phyloP scores from a whole-genome alignment of 495 filamentous ascomycete species.

The Aspergillus asperescens region DNA sequence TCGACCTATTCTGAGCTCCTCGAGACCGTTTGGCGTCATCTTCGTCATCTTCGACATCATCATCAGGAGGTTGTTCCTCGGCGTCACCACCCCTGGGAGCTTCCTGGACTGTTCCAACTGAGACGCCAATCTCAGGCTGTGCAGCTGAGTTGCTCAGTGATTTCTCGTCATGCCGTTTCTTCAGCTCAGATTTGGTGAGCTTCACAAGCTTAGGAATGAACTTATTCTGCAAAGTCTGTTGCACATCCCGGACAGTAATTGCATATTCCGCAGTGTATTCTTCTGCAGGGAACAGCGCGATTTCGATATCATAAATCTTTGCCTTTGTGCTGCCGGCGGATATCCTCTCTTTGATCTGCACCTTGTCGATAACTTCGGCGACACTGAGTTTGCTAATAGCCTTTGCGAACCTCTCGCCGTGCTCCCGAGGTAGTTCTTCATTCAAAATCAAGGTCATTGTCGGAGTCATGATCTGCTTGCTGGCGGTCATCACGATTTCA shows the following conservation, averaged over 20 bases:
- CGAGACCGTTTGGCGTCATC: constrained; percentile 83
- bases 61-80: constrained; percentile 61
- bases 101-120: constrained; percentile 64
- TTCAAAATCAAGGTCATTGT: constrained; percentile 83
- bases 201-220: constrained; percentile 66
- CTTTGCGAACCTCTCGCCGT: constrained; percentile 81
- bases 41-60: constrained; percentile 70
- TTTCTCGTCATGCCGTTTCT: constrained; percentile 65
- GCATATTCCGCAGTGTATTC: constrained; percentile 85
- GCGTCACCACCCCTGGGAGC: constrained; percentile 45
- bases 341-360: constrained; percentile 69
- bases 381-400: constrained; percentile 84
- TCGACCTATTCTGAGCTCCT: constrained; percentile 63
- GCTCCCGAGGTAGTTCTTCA: constrained; percentile 60
- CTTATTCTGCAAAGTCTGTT: constrained; percentile 68
- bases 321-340: constrained; percentile 60
- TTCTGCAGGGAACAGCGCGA: constrained; percentile 75
- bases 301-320: constrained; percentile 76
- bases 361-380: constrained; percentile 78
- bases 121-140: constrained; percentile 75
- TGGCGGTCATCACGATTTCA: constrained; percentile 98
- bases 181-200: constrained; percentile 67
- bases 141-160: constrained; percentile 57
- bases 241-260: constrained; percentile 70
- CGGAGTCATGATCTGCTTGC: constrained; percentile 78